phyloP scores from a whole-genome alignment of 495 filamentous ascomycete species.

The Amphirosellinia nigrospora region DNA sequence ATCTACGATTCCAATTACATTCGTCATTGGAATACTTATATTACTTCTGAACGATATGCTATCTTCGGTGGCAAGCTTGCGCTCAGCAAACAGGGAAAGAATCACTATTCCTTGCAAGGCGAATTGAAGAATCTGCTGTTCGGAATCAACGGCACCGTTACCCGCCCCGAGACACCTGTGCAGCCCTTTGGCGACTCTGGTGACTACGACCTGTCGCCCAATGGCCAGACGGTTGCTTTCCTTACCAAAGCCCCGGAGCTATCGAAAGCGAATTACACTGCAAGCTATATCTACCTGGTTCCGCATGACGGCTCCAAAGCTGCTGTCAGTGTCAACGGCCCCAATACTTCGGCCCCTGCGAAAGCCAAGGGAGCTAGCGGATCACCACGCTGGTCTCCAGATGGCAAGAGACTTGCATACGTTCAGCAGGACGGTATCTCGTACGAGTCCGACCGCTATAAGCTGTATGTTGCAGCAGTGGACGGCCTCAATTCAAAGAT shows the following conservation, averaged over 20 bases:
- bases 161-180: conserved; percentile 45
- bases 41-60: conserved; percentile 64
- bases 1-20: conserved; percentile 65
- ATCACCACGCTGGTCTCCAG: conserved; percentile 68
- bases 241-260: conserved; percentile 72
- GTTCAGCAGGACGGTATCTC: conserved; percentile 69
- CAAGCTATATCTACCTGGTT: conserved; percentile 67
- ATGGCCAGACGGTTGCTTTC: conserved; percentile 62
- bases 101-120: conserved; percentile 2
- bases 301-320: conserved; percentile 56
- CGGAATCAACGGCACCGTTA: conserved; percentile 20
- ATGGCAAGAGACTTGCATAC: conserved; percentile 69
- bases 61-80: conserved; percentile 66
- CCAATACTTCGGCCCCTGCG: not conserved
- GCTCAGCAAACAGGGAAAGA: conserved; percentile 28
- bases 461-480: conserved; percentile 29
- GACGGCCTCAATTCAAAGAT: conserved; percentile 53
- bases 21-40: conserved; percentile 67
- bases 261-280: conserved; percentile 71
- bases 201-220: conserved; percentile 51
- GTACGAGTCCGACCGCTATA: conserved; percentile 60
- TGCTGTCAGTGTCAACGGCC: conserved; percentile 45
- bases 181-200: conserved; percentile 46
- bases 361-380: conserved; percentile 63
- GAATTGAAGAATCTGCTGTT: conserved; percentile 20